phyloP scores from a whole-genome alignment of 2,329 filamentous ascomycete species.

The Penicillium occitanis region DNA sequence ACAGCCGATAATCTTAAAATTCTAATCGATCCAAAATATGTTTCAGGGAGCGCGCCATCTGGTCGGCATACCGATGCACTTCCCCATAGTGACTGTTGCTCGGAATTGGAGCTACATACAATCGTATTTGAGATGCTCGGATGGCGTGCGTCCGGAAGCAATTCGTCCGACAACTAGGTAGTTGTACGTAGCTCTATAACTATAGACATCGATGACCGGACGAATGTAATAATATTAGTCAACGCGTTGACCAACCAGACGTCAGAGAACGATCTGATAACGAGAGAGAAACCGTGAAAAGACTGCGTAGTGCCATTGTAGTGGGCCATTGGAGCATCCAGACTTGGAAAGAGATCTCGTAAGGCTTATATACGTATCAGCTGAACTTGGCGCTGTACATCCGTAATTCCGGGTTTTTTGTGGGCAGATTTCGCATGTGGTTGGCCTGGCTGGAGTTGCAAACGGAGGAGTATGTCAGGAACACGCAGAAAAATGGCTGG shows the following conservation, averaged over 20 bases:
- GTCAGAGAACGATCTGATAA: slow-evolving; percentile 19
- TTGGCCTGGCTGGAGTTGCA: neutral
- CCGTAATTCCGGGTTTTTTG: slow-evolving; percentile 22
- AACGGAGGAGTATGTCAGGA: neutral
- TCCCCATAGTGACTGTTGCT: slow-evolving; percentile 8
- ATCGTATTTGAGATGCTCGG: neutral
- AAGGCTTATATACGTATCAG: slow-evolving; percentile 10
- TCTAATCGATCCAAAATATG: neutral
- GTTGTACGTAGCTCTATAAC: neutral
- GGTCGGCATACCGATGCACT: slow-evolving; percentile 8
- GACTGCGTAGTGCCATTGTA: neutral
- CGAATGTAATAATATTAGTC: neutral
- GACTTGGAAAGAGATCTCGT: slow-evolving; percentile 12
- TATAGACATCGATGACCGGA: neutral
- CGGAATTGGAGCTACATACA: neutral
- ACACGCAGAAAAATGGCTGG: slow-evolving; percentile 12
- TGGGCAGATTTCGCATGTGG: neutral
- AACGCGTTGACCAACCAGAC: slow-evolving; percentile 18
- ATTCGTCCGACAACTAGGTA: neutral
- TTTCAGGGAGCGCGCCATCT: neutral
- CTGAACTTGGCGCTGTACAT: slow-evolving; percentile 7
- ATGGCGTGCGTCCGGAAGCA: neutral
- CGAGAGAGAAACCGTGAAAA: slow-evolving; percentile 6
- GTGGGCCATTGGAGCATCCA: slow-evolving; percentile 9
- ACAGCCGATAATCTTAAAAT: slow-evolving; percentile 6